These are phyloP conservation scores for Saprolegnia parasitica DNA, from an alignment of 352 stramenopile species.

Conservation along the genomic window DNA sequence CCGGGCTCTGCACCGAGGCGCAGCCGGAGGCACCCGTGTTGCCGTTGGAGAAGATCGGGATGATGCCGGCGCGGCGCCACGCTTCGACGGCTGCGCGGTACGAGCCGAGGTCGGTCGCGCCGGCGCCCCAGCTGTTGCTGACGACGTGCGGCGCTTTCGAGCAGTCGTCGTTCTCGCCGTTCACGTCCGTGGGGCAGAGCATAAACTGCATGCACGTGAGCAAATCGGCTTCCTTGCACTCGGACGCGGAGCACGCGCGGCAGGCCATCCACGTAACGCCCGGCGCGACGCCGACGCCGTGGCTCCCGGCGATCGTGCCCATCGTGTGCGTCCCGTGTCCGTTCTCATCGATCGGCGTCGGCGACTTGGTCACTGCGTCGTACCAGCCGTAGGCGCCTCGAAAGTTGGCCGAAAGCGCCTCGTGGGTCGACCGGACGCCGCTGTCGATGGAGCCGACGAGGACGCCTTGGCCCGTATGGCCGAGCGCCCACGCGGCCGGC, in stretches of 20 bases:
- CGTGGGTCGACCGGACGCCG: slow-evolving; percentile 46
- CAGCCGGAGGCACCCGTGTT: slow-evolving; percentile 47
- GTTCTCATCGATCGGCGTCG: slow-evolving; percentile 42
- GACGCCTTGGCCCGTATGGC: slow-evolving; percentile 48
- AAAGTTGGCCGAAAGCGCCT: slow-evolving; percentile 42
- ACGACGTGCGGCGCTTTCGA: slow-evolving; percentile 49
- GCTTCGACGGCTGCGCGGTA: slow-evolving; percentile 45
- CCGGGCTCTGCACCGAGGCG: slow-evolving; percentile 45
- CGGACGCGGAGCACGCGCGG: slow-evolving; percentile 42
- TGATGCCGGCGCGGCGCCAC: slow-evolving; percentile 49
- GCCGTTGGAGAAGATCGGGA: slow-evolving; percentile 50
- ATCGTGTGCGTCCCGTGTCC: slow-evolving; percentile 56
- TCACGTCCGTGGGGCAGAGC: slow-evolving; percentile 49
- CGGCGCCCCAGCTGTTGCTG: slow-evolving; percentile 68
- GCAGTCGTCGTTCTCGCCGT: slow-evolving; percentile 43
- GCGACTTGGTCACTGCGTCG: slow-evolving; percentile 40
- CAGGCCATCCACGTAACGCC: slow-evolving; percentile 53
- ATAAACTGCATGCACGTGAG: slow-evolving; percentile 63
- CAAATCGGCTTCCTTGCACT: slow-evolving; percentile 44
- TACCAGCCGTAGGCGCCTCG: slow-evolving; percentile 52
- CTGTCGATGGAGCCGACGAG: slow-evolving; percentile 62
- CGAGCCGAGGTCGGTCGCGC: slow-evolving; percentile 37
- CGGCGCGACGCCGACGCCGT: slow-evolving; percentile 50
- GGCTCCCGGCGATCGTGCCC: slow-evolving; percentile 42
- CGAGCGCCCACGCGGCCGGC: slow-evolving; percentile 38